These are phyloP conservation scores for Podaxis sp. DNA, from an alignment of 768 basidiomycete genomes.

Conservation along the genomic window DNA sequence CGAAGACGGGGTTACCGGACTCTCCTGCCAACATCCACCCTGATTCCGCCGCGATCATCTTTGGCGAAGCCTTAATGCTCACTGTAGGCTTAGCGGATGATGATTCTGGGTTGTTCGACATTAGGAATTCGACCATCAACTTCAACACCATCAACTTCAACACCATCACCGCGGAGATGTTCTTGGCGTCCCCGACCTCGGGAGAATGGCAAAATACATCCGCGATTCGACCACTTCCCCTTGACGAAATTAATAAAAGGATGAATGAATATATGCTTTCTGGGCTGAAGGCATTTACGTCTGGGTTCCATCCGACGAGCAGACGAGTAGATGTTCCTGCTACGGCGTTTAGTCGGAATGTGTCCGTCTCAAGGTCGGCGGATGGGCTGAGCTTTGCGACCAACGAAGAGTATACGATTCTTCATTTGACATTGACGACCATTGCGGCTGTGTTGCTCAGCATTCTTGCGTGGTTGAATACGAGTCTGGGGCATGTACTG, in stretches of 20 bases:
- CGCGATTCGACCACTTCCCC: too few species aligned
- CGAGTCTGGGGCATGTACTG: neutral
- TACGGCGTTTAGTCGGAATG: neutral
- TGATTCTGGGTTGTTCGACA: too few species aligned
- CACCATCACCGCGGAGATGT: too few species aligned
- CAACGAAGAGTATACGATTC: neutral
- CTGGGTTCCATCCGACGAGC: neutral
- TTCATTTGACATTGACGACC: neutral
- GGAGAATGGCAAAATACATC: too few species aligned
- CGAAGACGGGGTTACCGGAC: neutral
- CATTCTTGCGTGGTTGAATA: neutral
- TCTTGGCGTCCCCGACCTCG: too few species aligned
- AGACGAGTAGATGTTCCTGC: neutral
- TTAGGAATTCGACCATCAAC: too few species aligned
- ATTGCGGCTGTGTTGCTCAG: neutral
- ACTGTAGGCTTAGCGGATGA: too few species aligned
- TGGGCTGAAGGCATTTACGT: neutral
- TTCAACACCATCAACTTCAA: too few species aligned
- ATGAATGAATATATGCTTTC: neutral
- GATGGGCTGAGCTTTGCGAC: neutral
- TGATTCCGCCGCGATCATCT: too few species aligned
- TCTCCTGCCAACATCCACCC: too few species aligned
- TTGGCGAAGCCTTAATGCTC: too few species aligned
- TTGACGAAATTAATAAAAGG: too few species aligned
- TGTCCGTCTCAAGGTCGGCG: neutral